Evolutionary conservation across 2,329 filamentous ascomycete species (phyloP), one percentile per base, ranked within the genome.

Genomic region (Sporothrix humicola): DNA sequence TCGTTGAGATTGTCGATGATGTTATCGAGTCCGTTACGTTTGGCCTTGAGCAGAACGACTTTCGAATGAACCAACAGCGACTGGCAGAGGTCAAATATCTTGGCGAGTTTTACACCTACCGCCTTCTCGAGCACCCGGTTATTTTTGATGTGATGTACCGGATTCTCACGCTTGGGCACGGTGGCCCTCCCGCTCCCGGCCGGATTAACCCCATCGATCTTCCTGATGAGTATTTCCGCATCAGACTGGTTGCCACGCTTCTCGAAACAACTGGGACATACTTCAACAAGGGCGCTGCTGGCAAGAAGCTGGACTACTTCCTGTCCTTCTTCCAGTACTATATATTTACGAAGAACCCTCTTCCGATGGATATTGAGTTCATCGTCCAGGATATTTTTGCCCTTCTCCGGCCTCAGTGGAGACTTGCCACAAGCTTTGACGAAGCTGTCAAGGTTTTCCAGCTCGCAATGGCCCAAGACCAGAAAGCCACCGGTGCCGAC

Each of bases 301-400:
- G 95, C 81, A 98, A 98, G 86, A 99, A 98, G 83, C 88, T 99
- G 10, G 96, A 99, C 79, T 98, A 97, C 81, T 99, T 98, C 82
- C 85, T 99, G 75, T 95, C 92, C 0, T 98, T 98, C 82, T 94
- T 99, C 78, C 95, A 93, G 88, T 98, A 98, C 82, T 99, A 99
- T 82, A 92, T 98, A 77, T 91, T 92, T 79, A 94, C 93, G 23
- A 99, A 99, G 82, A 90, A 95, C 23, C 87, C 92, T 0, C 83
- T 98, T 54, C 96, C 97, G 0, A 97, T 99, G 93, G 96, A 99
- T 77, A 93, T 98, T 65, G 96, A 99, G 74, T 99, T 99, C 80
- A 91, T 98, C 63, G 89, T 99, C 7, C 95, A 98, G 81, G 96
- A 99, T 81, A 95, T 93, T 0, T 98, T 93, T 82, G 90, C 91